Base-by-base conservation (phyloP, 371 early-diverging fungal genomes). In the Mortierella polycephala region DNA sequence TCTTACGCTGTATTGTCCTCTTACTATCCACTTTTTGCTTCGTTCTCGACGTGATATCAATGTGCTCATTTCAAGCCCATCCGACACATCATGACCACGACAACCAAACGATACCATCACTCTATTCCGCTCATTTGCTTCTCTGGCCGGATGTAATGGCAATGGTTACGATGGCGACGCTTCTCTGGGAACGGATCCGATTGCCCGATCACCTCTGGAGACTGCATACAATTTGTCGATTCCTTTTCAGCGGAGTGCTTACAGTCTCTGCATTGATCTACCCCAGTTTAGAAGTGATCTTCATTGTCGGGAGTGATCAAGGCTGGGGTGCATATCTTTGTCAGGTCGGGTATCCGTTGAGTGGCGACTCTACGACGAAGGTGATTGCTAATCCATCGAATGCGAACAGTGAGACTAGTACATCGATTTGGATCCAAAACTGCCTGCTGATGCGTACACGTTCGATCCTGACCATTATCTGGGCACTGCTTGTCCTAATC, bases 101-200 rank as follows among this genome's bases (percentile, higher is more conserved):
- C 51, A 18, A 18, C 9, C 18, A 9, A 46, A 16, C 11, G 2
- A 46, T 16, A 46, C 46, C 46, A 51, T 21, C 18, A 9, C 20
- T 21, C 9, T 18, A 45, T 8, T 23, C 18, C 30, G 50, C 58
- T 1, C 47, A 40, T 42, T 49, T 61, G 12, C 21, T 57, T 7
- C 58, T 69, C 7, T 12, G 23, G 1, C 63, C 70, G 13, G 70
- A 63, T 45, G 20, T 63, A 46, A 20, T 52, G 20, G 70, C 52
- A 14, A 30, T 58, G 4, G 51, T 47, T 2, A 40, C 63, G 47
- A 51, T 69, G 53, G 21, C 46, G 3, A 52, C 53, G 18, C 21
- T 53, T 13, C 53, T 69, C 21, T 63, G 58, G 58, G 14, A 30
- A 10, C 39, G 52, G 39, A 63, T 63, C 44, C 45, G 46, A 30